Evolutionary conservation across 352 stramenopile species (phyloP).

Genomic region (Aphanomyces cochlioides): DNA sequence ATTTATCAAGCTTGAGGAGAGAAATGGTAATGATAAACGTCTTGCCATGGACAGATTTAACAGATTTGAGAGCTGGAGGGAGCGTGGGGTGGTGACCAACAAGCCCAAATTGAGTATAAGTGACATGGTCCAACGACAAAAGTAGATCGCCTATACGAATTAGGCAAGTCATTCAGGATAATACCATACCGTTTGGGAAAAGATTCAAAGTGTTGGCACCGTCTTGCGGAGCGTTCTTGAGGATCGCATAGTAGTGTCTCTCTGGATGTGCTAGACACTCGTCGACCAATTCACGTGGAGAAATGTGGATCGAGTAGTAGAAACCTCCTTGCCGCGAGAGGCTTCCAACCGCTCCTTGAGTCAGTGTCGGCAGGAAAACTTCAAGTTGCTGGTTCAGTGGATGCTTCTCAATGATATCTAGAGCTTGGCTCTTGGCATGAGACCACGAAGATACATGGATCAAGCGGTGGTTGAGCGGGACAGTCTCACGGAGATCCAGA

Average conservation of each 20-base stretch:
- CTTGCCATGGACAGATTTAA: conserved; percentile 42
- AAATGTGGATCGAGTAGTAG: conserved; percentile 66
- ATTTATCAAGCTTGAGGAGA: conserved; percentile 31
- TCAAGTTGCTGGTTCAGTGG: conserved; percentile 71
- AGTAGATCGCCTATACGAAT: conserved; percentile 61
- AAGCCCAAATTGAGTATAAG: conserved; percentile 68
- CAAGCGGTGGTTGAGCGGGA: conserved; percentile 23
- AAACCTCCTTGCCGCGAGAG: conserved; percentile 40
- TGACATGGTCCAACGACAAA: conserved; percentile 57
- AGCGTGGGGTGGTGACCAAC: conserved; percentile 52
- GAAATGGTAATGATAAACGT: conserved; percentile 60
- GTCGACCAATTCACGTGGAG: conserved; percentile 43
- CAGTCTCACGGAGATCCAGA: background rate
- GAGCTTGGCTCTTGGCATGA: conserved; percentile 1
- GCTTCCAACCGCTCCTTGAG: conserved; percentile 3
- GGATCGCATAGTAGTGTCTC: conserved; percentile 60
- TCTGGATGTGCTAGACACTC: conserved; percentile 28
- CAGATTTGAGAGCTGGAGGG: conserved; percentile 26
- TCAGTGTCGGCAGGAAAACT: conserved; percentile 44
- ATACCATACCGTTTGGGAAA: conserved; percentile 15
- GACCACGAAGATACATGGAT: conserved; percentile 19
- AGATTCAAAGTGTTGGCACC: conserved; percentile 58
- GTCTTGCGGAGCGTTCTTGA: conserved; percentile 73
- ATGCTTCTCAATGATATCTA: conserved; percentile 44
- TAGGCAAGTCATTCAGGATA: background rate